Evolutionary conservation across 805 yeast genomes (phyloP).

Genomic region (Tetrapisispora pingtungensis): DNA sequence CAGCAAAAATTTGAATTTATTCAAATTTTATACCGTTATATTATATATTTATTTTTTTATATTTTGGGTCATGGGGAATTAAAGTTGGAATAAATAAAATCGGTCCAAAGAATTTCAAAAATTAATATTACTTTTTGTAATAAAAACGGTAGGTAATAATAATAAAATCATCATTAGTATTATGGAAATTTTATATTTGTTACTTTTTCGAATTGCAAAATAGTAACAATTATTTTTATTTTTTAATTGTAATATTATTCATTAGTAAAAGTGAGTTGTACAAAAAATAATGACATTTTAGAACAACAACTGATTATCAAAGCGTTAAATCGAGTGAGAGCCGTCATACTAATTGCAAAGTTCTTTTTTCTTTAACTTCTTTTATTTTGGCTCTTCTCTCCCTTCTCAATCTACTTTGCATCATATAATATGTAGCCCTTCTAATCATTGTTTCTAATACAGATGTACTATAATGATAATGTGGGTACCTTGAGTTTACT

Average conservation of each 20-base stretch:
- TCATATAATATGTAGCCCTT: conserved; percentile 69
- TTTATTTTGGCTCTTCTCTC: conserved; percentile 46
- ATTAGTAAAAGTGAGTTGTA: neutral
- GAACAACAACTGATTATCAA: neutral
- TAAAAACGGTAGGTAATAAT: too few relatives aligned
- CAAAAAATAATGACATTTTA: neutral
- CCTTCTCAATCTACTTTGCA: conserved; percentile 68
- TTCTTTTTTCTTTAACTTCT: conserved; percentile 2
- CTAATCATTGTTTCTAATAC: conserved; percentile 64
- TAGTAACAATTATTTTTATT: too few relatives aligned
- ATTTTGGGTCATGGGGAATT: neutral
- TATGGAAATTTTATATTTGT: too few relatives aligned
- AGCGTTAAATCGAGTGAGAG: neutral
- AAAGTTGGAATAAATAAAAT: neutral
- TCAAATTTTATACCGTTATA: neutral
- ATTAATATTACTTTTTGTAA: neutral
- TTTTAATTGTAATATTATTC: too few relatives aligned
- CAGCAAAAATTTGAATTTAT: neutral
- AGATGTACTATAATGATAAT: conserved; percentile 36
- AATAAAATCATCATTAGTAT: too few relatives aligned
- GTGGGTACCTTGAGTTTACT: conserved; percentile 39
- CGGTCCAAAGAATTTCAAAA: neutral
- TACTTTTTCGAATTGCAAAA: neutral
- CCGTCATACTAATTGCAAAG: neutral
- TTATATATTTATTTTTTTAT: neutral